phyloP scores from a whole-genome alignment of 202 grass and related monocot genomes.

The Panicum virgatum region DNA sequence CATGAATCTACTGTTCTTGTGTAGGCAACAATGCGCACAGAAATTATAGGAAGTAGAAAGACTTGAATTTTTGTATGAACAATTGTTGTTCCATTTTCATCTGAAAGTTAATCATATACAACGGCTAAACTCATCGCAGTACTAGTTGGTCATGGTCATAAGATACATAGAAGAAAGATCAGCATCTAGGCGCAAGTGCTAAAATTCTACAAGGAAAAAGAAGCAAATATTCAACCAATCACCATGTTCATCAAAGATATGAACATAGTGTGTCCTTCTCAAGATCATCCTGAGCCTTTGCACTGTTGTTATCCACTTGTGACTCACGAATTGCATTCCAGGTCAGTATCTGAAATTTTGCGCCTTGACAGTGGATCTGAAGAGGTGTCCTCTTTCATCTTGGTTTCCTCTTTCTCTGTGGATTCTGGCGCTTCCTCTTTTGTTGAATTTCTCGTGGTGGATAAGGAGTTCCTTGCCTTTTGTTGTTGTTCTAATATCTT shows the following conservation, averaged over 20 bases:
- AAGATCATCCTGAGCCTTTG: constrained; percentile 51
- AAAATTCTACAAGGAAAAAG: constrained; percentile 24
- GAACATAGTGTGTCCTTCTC: constrained; percentile 11
- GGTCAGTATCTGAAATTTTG: constrained; percentile 26
- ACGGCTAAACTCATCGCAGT: not conserved
- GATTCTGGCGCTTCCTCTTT: constrained; percentile 24
- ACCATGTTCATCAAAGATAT: constrained; percentile 9
- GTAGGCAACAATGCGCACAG: not conserved
- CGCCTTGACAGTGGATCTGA: constrained; percentile 9
- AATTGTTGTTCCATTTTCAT: not conserved
- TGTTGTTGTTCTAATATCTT: constrained; percentile 74
- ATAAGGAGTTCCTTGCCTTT: constrained; percentile 46
- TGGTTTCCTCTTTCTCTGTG: not conserved
- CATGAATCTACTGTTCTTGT: not conserved
- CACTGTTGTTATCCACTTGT: constrained; percentile 27
- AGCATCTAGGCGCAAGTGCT: not conserved
- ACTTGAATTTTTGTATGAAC: not conserved
- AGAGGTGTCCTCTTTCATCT: constrained; percentile 25
- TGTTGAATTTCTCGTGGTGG: constrained; percentile 26
- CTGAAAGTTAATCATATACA: constrained; percentile 30
- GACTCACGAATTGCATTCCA: constrained; percentile 20
- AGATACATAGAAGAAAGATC: constrained; percentile 18
- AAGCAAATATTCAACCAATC: not conserved
- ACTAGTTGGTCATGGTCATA: constrained; percentile 4
- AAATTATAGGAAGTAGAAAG: not conserved